Evolutionary conservation across 1,284 basidiomycete genomes (phyloP).

Genomic region (Coriolopsis trogii): DNA sequence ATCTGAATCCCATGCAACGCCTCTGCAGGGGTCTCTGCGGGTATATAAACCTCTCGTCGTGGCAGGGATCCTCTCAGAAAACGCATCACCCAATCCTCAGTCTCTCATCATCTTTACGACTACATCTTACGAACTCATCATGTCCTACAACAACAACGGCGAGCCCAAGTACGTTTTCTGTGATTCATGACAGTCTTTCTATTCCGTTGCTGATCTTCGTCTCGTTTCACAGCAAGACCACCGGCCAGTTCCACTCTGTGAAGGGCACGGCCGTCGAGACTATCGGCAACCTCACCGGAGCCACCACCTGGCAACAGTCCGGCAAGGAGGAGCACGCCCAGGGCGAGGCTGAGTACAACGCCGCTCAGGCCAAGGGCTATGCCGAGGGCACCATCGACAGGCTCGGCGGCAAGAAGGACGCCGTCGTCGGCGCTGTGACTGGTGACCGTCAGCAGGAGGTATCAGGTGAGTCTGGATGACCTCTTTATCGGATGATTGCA

Average conservation of each 20-base stretch:
- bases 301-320: slow-evolving; percentile 49
- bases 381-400: slow-evolving; percentile 63
- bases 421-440: slow-evolving; percentile 65
- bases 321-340: slow-evolving; percentile 68
- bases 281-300: slow-evolving; percentile 53
- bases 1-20: no score
- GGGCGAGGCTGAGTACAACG: slow-evolving; percentile 65
- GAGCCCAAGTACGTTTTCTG: slow-evolving; percentile 24
- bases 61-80: no score
- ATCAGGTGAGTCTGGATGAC: slow-evolving; percentile 44
- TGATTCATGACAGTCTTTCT: neutral
- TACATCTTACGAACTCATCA: slow-evolving; percentile 2
- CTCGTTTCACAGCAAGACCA: slow-evolving; percentile 50
- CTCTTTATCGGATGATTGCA: no score
- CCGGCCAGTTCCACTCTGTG: slow-evolving; percentile 62
- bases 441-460: slow-evolving; percentile 68
- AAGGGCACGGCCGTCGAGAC: slow-evolving; percentile 66
- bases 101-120: neutral
- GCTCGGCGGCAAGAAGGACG: slow-evolving; percentile 66
- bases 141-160: slow-evolving; percentile 22
- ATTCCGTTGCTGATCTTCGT: neutral
- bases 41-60: no score
- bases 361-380: slow-evolving; percentile 56
- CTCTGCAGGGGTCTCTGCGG: no score
- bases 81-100: neutral